These are phyloP conservation scores for Leccinum subfulvum DNA, from an alignment of 1,284 basidiomycete genomes.

Conservation along the genomic window DNA sequence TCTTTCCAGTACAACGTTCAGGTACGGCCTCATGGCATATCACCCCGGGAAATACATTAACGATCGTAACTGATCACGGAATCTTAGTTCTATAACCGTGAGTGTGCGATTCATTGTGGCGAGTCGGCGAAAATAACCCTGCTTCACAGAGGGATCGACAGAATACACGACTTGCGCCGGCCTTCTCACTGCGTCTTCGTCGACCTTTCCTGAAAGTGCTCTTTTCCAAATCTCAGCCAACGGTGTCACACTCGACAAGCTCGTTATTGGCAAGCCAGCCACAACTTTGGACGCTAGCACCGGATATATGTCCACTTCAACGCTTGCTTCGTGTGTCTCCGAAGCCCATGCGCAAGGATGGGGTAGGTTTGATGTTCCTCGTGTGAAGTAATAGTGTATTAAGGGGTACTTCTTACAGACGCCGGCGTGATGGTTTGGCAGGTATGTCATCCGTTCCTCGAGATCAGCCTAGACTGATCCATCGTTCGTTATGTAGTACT, in stretches of 20 bases:
- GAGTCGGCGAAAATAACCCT: background rate
- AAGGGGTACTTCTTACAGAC: conserved; percentile 30
- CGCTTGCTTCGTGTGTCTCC: background rate
- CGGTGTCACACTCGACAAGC: conserved; percentile 39
- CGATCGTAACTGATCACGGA: background rate
- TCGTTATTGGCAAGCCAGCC: conserved; percentile 66
- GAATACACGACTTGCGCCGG: background rate
- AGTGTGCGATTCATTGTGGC: conserved; percentile 13
- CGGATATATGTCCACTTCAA: conserved; percentile 31
- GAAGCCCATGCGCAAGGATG: background rate
- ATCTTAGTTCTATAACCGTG: conserved; percentile 62
- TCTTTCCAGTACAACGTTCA: conserved; percentile 42
- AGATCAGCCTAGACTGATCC: conserved; percentile 38
- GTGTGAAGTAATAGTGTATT: conserved; percentile 30
- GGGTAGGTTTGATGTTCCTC: conserved; percentile 1
- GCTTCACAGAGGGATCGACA: background rate
- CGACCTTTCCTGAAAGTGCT: background rate
- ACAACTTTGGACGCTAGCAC: conserved; percentile 50
- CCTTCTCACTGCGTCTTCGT: background rate
- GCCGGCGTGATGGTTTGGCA: conserved; percentile 50
- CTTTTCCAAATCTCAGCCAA: background rate
- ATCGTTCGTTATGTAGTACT: conserved; percentile 20
- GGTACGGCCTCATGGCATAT: conserved; percentile 22
- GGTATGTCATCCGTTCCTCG: conserved; percentile 9
- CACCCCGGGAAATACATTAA: conserved; percentile 3